phyloP scores from a whole-genome alignment of 148 eudicot genomes.

The Bassia scoparia region DNA sequence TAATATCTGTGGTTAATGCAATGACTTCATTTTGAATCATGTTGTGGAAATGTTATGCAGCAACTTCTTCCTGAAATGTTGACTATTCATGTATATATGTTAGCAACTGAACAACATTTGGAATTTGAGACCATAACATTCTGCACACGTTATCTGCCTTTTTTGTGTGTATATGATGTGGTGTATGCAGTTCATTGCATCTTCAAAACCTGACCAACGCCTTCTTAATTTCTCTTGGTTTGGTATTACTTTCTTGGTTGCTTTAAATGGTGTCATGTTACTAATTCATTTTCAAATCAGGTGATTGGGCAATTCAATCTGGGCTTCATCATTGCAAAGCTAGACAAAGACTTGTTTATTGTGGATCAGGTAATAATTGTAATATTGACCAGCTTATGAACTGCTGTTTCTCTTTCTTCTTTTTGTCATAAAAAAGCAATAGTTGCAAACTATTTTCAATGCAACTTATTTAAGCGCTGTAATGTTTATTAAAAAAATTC shows the following conservation, averaged over 20 bases:
- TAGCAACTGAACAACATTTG: background rate
- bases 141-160: background rate
- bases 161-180: background rate
- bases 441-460: background rate
- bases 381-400: slow-evolving; percentile 1
- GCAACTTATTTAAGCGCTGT: too few relatives aligned
- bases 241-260: too few relatives aligned
- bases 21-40: too few relatives aligned
- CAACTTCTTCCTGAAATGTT: background rate
- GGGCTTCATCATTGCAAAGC: slow-evolving; percentile 88
- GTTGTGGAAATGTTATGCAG: too few relatives aligned
- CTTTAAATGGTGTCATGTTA: background rate
- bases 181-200: background rate
- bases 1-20: too few relatives aligned
- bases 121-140: background rate
- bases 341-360: slow-evolving; percentile 81
- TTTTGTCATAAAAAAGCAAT: background rate
- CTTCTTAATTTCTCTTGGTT: background rate
- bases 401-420: background rate
- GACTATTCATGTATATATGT: background rate
- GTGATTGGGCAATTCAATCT: slow-evolving; percentile 95
- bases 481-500: too few relatives aligned
- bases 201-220: background rate
- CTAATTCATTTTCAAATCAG: slow-evolving; percentile 25
- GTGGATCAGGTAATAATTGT: slow-evolving; percentile 81